phyloP scores from a whole-genome alignment of 2,329 filamentous ascomycete species.

The Ceratocystis eucalypticola region DNA sequence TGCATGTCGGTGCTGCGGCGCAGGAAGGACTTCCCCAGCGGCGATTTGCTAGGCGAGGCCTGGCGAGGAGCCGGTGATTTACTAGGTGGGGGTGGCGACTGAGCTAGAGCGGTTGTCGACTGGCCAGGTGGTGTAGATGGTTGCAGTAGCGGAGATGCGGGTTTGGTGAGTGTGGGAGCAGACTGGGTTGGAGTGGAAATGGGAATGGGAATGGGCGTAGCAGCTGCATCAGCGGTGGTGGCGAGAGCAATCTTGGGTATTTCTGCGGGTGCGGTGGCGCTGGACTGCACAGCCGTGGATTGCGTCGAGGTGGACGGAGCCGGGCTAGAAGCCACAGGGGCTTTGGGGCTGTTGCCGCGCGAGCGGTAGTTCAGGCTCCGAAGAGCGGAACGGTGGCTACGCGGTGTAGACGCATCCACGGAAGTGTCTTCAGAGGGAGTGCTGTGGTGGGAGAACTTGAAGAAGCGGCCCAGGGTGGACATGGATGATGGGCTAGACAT shows the following conservation, averaged over 20 bases:
- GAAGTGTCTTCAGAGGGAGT: conserved; percentile 5
- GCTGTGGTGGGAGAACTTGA: conserved; percentile 2
- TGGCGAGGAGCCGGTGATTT: not conserved
- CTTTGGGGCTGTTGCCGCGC: conserved; percentile 2
- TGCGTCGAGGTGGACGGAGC: not conserved
- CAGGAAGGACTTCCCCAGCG: not conserved
- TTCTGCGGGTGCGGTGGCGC: not conserved
- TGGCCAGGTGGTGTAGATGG: not conserved
- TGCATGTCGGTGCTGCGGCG: conserved; percentile 15
- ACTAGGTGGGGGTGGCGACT: not conserved
- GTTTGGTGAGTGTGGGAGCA: not conserved
- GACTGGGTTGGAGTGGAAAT: not conserved
- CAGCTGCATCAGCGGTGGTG: not conserved
- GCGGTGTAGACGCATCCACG: conserved; percentile 9
- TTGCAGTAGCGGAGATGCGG: not conserved
- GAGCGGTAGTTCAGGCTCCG: conserved; percentile 7
- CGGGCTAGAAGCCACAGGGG: not conserved
- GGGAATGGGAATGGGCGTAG: not conserved
- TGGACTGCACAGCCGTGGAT: not conserved
- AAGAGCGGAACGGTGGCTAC: conserved; percentile 8
- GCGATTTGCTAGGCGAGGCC: not conserved
- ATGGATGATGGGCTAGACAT: conserved; percentile 7
- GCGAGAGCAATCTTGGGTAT: not conserved
- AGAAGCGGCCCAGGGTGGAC: conserved; percentile 7
- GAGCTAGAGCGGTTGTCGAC: not conserved